These are phyloP conservation scores for Penicillium salamii DNA, from an alignment of 495 filamentous ascomycete genomes.

Conservation along the genomic window DNA sequence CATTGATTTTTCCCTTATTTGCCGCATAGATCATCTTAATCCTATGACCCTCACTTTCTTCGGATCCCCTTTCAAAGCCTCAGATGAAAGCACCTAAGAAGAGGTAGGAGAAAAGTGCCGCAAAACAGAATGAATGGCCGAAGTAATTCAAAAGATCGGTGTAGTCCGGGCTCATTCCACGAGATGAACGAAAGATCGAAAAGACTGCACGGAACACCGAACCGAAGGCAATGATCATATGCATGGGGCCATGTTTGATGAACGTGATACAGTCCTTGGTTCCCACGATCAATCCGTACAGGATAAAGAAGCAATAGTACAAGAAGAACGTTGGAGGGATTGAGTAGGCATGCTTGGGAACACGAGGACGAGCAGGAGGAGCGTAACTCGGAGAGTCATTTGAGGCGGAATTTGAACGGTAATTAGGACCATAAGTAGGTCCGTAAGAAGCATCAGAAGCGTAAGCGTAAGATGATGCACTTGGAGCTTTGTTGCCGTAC, in stretches of 20 bases:
- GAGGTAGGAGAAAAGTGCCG: background rate
- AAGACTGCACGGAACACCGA: background rate
- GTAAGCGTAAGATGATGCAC: no score
- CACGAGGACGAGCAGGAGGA: no score
- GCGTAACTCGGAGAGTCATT: no score
- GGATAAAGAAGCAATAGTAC: conserved; percentile 2
- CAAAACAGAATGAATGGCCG: background rate
- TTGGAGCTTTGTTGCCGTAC: no score
- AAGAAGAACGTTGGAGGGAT: background rate
- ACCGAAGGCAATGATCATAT: conserved; percentile 12
- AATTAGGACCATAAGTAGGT: no score
- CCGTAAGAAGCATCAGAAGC: no score
- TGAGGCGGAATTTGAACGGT: no score
- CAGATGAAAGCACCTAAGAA: background rate
- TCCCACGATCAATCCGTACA: background rate
- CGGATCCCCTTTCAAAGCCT: background rate
- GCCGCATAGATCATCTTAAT: background rate
- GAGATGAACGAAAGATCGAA: background rate
- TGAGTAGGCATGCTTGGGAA: no score
- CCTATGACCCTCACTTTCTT: background rate
- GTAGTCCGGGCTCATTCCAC: background rate
- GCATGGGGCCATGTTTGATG: conserved; percentile 11
- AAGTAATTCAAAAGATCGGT: background rate
- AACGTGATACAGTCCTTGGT: background rate
- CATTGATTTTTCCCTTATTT: no score